phyloP scores from a whole-genome alignment of 108 stramenopile genomes.

The Skeletonema grethae region DNA sequence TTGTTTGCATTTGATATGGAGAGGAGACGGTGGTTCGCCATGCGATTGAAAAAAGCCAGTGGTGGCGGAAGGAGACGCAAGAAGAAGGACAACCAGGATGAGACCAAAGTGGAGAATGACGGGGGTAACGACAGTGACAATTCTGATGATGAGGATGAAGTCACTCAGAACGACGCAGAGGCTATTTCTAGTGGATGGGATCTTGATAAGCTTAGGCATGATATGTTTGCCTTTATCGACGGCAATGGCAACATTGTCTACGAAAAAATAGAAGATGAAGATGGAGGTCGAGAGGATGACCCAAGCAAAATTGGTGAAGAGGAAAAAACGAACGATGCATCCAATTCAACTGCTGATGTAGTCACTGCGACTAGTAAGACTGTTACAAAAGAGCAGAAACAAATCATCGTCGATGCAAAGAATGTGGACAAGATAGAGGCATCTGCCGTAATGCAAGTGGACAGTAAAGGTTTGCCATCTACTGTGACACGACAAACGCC shows the following conservation, averaged over 20 bases:
- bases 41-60: constrained; percentile 58
- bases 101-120: constrained; percentile 39
- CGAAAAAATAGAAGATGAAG: constrained; percentile 72
- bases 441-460: constrained; percentile 70
- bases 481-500: constrained; percentile 74
- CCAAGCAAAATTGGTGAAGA: constrained; percentile 5
- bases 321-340: constrained; percentile 10
- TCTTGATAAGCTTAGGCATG: constrained; percentile 73
- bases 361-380: background rate
- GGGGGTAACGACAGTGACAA: constrained; percentile 39
- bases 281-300: constrained; percentile 13
- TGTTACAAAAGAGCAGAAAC: background rate
- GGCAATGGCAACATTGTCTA: constrained; percentile 88
- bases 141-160: constrained; percentile 41
- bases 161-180: constrained; percentile 28
- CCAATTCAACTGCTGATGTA: background rate
- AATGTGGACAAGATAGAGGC: constrained; percentile 23
- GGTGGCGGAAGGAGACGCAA: constrained; percentile 49
- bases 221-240: constrained; percentile 91
- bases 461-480: constrained; percentile 60
- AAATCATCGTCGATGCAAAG: background rate
- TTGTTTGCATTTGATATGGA: constrained; percentile 84
- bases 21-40: constrained; percentile 84
- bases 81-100: constrained; percentile 44
- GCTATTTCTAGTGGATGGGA: constrained; percentile 74